Percentiles rank a stretch among this genome's conserved stretches.
phyloP scores from a whole-genome alignment of 768 basidiomycete genomes.

The Strobilomyces confusus region DNA sequence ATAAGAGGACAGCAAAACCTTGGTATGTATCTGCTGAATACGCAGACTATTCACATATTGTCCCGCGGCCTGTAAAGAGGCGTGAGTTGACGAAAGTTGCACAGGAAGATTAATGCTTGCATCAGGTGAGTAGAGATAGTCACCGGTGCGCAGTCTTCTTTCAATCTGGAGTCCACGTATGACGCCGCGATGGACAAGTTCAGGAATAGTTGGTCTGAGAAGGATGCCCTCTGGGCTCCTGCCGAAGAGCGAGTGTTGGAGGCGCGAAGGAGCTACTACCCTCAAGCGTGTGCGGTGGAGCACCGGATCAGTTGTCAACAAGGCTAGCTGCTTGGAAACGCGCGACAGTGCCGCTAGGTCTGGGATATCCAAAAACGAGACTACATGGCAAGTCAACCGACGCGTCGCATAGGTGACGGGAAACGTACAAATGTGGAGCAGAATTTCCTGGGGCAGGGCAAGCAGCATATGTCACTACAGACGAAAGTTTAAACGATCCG shows the following conservation, averaged over 20 bases:
- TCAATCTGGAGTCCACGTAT: constrained; percentile 66
- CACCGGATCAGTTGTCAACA: constrained; percentile 56
- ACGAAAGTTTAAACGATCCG: no score
- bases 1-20: constrained; percentile 49
- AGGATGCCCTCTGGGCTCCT: constrained; percentile 50
- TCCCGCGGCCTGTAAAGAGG: constrained; percentile 47
- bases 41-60: constrained; percentile 61
- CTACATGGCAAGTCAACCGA: constrained; percentile 30
- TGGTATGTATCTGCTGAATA: constrained; percentile 52
- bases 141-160: constrained; percentile 60
- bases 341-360: constrained; percentile 56
- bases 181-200: constrained; percentile 67
- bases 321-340: constrained; percentile 43
- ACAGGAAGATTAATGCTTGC: constrained; percentile 33
- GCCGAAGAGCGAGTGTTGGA: constrained; percentile 63
- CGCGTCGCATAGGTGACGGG: background rate
- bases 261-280: constrained; percentile 62
- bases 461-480: constrained; percentile 16
- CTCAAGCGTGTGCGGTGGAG: constrained; percentile 59
- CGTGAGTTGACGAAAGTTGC: constrained; percentile 1
- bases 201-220: constrained; percentile 60
- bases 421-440: constrained; percentile 56
- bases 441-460: constrained; percentile 52
- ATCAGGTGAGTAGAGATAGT: constrained; percentile 58
- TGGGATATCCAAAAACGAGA: constrained; percentile 70